Percentiles rank a stretch among this genome's conserved stretches.
Evolutionary conservation across 2,329 filamentous ascomycete species (phyloP).

Genomic region (Mariannaea sp.): DNA sequence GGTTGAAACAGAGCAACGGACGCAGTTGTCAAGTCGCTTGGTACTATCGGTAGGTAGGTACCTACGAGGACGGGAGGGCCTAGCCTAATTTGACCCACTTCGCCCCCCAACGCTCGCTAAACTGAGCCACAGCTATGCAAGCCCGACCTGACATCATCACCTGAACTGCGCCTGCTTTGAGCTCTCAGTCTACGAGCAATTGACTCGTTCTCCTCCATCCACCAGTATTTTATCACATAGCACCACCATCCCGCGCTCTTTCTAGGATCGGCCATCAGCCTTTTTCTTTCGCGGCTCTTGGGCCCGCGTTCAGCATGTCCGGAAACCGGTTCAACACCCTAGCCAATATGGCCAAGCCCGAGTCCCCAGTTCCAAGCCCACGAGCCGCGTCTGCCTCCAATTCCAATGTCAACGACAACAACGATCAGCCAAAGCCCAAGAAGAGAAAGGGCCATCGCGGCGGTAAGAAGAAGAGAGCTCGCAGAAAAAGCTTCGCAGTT

Average conservation of each 20-base stretch:
- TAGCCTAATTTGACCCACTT: conserved; percentile 5
- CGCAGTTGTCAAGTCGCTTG: no score
- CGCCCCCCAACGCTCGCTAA: background rate
- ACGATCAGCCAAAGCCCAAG: conserved; percentile 46
- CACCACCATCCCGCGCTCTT: conserved; percentile 3
- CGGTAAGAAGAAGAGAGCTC: conserved; percentile 75
- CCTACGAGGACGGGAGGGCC: background rate
- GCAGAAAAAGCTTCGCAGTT: conserved; percentile 80
- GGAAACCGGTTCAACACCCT: conserved; percentile 41
- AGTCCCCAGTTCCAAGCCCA: conserved; percentile 17
- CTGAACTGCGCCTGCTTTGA: conserved; percentile 4
- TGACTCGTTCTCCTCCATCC: conserved; percentile 11
- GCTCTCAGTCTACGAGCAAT: conserved; percentile 6
- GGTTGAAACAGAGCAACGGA: no score
- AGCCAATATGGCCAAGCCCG: conserved; percentile 24
- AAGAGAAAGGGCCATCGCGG: conserved; percentile 74
- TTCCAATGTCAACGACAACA: conserved; percentile 22
- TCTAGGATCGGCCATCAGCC: background rate
- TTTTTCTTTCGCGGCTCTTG: conserved; percentile 7
- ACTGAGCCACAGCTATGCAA: no score
- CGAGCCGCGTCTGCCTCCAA: conserved; percentile 22
- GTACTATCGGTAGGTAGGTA: conserved; percentile 5
- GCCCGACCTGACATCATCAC: conserved; percentile 38
- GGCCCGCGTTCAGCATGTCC: conserved; percentile 36
- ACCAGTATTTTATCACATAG: conserved; percentile 9